These are phyloP conservation scores for Zygosaccharomyces gambellarensis DNA, from an alignment of 805 yeast genomes.

Conservation along the genomic window DNA sequence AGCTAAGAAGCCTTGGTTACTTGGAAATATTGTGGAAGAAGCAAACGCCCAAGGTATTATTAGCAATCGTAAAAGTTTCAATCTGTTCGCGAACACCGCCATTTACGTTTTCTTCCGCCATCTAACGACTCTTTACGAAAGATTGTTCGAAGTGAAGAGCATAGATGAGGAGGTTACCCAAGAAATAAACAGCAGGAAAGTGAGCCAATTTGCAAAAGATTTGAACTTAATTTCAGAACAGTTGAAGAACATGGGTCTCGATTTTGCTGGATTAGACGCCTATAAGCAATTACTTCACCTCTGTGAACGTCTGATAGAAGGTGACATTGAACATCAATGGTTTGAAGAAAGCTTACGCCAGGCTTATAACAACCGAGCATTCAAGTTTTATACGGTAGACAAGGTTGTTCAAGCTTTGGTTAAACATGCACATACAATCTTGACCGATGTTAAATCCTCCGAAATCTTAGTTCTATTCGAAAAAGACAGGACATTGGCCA, in stretches of 20 bases:
- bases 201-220: conserved; percentile 79
- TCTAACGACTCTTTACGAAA: conserved; percentile 71
- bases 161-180: conserved; percentile 65
- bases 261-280: conserved; percentile 62
- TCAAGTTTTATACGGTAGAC: conserved; percentile 86
- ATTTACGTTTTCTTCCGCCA: conserved; percentile 87
- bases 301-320: conserved; percentile 74
- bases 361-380: conserved; percentile 90
- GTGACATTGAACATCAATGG: conserved; percentile 88
- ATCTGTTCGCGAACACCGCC: conserved; percentile 82
- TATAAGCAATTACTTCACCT: conserved; percentile 74
- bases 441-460: conserved; percentile 73
- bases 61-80: conserved; percentile 50
- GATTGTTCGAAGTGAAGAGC: conserved; percentile 71
- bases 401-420: conserved; percentile 79
- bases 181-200: conserved; percentile 60
- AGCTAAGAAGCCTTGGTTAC: conserved; percentile 33
- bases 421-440: conserved; percentile 81
- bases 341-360: conserved; percentile 94
- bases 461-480: conserved; percentile 81
- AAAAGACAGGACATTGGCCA: conserved; percentile 58
- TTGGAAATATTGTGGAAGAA: conserved; percentile 33
- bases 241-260: conserved; percentile 73
- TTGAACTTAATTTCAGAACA: conserved; percentile 76
- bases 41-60: conserved; percentile 31